Percentiles rank a stretch among this genome's conserved stretches.
These are phyloP conservation scores for Furcasterigmium sp. DNA, from an alignment of 2,329 filamentous ascomycete species.

Conservation along the genomic window DNA sequence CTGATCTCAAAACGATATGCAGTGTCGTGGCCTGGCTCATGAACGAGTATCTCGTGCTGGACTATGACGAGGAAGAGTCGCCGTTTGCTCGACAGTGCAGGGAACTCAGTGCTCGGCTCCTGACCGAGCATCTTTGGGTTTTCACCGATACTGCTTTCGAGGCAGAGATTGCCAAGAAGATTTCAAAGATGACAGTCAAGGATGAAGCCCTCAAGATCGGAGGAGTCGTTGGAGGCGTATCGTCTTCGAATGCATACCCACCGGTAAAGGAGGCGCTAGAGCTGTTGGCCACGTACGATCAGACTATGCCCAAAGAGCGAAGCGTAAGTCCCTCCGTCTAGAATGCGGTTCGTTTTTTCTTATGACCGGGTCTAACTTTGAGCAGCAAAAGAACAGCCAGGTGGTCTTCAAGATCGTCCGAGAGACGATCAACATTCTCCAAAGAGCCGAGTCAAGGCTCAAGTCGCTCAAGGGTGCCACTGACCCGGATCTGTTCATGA, in stretches of 20 bases:
- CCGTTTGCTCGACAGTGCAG: conserved; percentile 48
- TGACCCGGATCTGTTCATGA: conserved; percentile 85
- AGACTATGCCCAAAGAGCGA: conserved; percentile 58
- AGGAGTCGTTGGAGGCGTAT: conserved; percentile 39
- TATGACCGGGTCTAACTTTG: conserved; percentile 1
- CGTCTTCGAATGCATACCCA: conserved; percentile 53
- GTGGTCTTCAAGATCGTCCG: conserved; percentile 71
- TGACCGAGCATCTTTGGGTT: conserved; percentile 53
- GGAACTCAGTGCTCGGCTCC: conserved; percentile 49
- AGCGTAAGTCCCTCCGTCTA: conserved; percentile 38
- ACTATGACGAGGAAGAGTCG: conserved; percentile 51
- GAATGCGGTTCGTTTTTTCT: neutral
- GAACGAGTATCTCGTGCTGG: conserved; percentile 50
- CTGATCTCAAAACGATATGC: conserved; percentile 45
- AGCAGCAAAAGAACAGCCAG: conserved; percentile 44
- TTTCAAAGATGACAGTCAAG: conserved; percentile 41
- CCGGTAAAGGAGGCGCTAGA: conserved; percentile 54
- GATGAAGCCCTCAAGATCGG: conserved; percentile 46
- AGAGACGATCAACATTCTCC: conserved; percentile 79
- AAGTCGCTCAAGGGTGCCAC: conserved; percentile 52
- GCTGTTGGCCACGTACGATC: conserved; percentile 57
- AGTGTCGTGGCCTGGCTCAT: conserved; percentile 53
- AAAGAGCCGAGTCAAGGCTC: conserved; percentile 69
- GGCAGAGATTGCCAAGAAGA: conserved; percentile 48
- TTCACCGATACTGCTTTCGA: conserved; percentile 51